Percentiles rank a stretch among this genome's conserved stretches.
Evolutionary conservation across 768 basidiomycete genomes (phyloP).

Genomic region (Hebeloma cylindrosporum): DNA sequence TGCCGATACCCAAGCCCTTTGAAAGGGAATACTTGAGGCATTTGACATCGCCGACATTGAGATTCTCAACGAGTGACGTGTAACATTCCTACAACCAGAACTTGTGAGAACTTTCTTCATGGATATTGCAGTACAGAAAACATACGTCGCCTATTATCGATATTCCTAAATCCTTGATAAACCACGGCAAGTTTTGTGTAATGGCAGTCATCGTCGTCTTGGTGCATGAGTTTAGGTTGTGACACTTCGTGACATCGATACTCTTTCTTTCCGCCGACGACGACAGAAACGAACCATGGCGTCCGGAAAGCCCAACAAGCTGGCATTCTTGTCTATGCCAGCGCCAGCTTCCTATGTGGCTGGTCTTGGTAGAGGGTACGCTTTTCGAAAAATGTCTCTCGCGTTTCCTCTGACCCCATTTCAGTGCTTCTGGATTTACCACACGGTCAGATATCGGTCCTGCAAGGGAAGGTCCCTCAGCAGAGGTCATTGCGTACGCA

Average conservation of each 20-base stretch:
- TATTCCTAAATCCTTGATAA: conserved; percentile 77
- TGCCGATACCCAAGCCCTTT: conserved; percentile 89
- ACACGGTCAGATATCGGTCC: conserved; percentile 99
- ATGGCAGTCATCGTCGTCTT: conserved; percentile 68
- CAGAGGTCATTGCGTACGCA: conserved; percentile 83
- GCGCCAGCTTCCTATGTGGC: conserved; percentile 98
- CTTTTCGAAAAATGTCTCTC: conserved; percentile 9
- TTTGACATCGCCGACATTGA: conserved; percentile 69
- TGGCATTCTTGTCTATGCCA: conserved; percentile 88
- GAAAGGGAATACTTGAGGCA: conserved; percentile 93
- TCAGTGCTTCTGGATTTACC: conserved; percentile 93
- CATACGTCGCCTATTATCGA: conserved; percentile 80
- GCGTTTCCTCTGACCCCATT: conserved; percentile 4
- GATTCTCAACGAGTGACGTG: conserved; percentile 81
- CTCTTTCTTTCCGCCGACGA: too few relatives aligned
- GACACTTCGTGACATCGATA: too few relatives aligned
- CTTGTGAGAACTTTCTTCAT: conserved; percentile 1
- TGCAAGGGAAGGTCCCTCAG: conserved; percentile 91
- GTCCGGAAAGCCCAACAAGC: conserved; percentile 66
- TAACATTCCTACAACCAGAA: conserved; percentile 73
- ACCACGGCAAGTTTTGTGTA: conserved; percentile 83
- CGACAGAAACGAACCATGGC: too few relatives aligned
- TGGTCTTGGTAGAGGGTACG: conserved; percentile 95
- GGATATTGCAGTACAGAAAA: background rate
- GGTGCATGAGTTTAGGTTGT: too few relatives aligned